phyloP scores from a whole-genome alignment of 2,329 filamentous ascomycete species.

The Aspergillus sp. region DNA sequence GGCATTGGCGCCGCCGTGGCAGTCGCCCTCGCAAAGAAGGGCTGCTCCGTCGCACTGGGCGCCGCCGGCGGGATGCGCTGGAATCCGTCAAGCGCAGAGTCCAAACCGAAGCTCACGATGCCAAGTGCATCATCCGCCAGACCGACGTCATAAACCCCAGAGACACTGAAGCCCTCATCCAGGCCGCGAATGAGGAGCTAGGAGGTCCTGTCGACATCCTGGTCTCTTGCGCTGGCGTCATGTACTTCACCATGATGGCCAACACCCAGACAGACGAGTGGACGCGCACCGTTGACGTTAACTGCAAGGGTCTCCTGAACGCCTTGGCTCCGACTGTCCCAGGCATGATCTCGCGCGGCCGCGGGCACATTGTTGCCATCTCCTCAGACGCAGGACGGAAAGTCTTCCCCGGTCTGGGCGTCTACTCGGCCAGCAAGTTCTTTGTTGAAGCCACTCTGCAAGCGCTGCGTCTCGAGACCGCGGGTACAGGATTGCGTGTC shows the following conservation, averaged over 20 bases:
- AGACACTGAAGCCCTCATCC: conserved; percentile 60
- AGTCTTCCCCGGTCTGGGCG: conserved; percentile 70
- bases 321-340: conserved; percentile 63
- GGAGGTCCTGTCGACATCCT: conserved; percentile 70
- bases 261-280: conserved; percentile 66
- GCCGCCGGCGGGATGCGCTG: conserved; percentile 63
- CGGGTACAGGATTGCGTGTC: conserved; percentile 62
- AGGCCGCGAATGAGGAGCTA: conserved; percentile 51
- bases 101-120: conserved; percentile 48
- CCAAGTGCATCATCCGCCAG: conserved; percentile 58
- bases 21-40: conserved; percentile 58
- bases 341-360: conserved; percentile 59
- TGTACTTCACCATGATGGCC: conserved; percentile 85
- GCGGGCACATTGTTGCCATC: conserved; percentile 69
- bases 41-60: conserved; percentile 62
- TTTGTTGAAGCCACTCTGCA: conserved; percentile 79
- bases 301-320: conserved; percentile 75
- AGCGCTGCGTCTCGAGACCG: conserved; percentile 64
- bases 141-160: conserved; percentile 64
- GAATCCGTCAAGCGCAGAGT: conserved; percentile 52
- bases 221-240: conserved; percentile 72
- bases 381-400: conserved; percentile 76
- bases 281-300: conserved; percentile 75
- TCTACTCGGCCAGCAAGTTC: conserved; percentile 78
- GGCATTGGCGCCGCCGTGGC: conserved; percentile 72